Base-by-base conservation (phyloP, 306 rosid genomes). In the Prunus mume region DNA sequence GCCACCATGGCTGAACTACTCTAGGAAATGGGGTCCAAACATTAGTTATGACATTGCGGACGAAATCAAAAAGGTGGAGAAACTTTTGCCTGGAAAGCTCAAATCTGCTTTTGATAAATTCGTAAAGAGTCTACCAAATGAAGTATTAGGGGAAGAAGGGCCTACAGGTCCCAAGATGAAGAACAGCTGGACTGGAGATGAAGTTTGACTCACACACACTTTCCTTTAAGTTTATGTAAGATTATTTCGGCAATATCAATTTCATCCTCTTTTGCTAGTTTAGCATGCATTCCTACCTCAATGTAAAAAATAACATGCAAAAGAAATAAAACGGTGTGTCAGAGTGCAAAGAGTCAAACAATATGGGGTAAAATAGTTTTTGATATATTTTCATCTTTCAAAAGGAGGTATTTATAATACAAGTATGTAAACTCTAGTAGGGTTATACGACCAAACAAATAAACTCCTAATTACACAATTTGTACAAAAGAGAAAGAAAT, bases 81-180 rank as follows among this genome's bases (percentile, higher is more conserved):
- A 82, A 25, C 0, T 60, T 0, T 73, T 93, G 80, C 86, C 86
- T 3, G 89, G 80, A 3, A 73, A 24, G 13, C 54, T 90, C 8
- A 91, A 78, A 80, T 12, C 28, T 19, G 70, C 49, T 12, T 79
- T 91, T 15, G 49, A 45, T 14, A 80, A 71, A 0, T 14, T 85
- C 38, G 51, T 87, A 4, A 76, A 3, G 2, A 45, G 74, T 20
- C 62, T 93, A 34, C 98, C 98, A 2, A 17, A 43, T 69, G 97
- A 93, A 63, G 27, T 90, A 13, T 24, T 86, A 14, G 93, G 94
- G 52, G 91, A 88, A 69, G 90, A 87, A 68, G 97, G 97, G 19
- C 98, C 98, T 9, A 87, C 91, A 0, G 98, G 97, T 24, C 98
- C 98, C 6, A 93, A 91, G 82, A 34, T 47, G 66, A 91, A 91